These are phyloP conservation scores for Sugiyamaella neomexicana DNA, from an alignment of 1,139 yeast genomes.

Conservation along the genomic window DNA sequence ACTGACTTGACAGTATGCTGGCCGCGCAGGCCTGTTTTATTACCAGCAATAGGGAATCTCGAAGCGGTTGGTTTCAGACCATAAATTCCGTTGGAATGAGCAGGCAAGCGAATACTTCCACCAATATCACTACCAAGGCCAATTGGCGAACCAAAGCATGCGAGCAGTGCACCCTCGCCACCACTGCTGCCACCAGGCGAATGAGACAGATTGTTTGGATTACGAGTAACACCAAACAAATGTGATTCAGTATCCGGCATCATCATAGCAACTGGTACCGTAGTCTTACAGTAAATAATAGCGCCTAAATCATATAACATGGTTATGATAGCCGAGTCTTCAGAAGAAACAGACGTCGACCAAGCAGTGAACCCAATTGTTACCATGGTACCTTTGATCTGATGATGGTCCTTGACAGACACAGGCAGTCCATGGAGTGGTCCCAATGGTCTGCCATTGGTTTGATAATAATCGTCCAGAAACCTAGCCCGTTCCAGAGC, in stretches of 20 bases:
- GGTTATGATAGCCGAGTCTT: slow-evolving; percentile 46
- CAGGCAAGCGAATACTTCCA: slow-evolving; percentile 59
- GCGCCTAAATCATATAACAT: slow-evolving; percentile 51
- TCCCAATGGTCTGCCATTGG: slow-evolving; percentile 45
- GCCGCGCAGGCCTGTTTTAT: slow-evolving; percentile 42
- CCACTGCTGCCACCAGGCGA: slow-evolving; percentile 62
- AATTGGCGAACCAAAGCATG: slow-evolving; percentile 48
- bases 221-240: slow-evolving; percentile 47
- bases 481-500: slow-evolving; percentile 42
- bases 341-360: slow-evolving; percentile 37
- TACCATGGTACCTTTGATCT: slow-evolving; percentile 24
- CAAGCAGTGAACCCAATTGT: slow-evolving; percentile 25
- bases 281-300: slow-evolving; percentile 55
- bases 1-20: slow-evolving; percentile 48
- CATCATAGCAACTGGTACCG: slow-evolving; percentile 61
- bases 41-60: slow-evolving; percentile 49
- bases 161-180: slow-evolving; percentile 59
- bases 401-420: slow-evolving; percentile 54
- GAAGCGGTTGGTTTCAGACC: slow-evolving; percentile 52
- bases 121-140: slow-evolving; percentile 67
- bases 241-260: slow-evolving; percentile 52
- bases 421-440: slow-evolving; percentile 54
- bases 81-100: slow-evolving; percentile 52
- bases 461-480: slow-evolving; percentile 42
- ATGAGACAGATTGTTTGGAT: slow-evolving; percentile 46